phyloP scores from a whole-genome alignment of 208 protist species.

The Trypanosoma avium region DNA sequence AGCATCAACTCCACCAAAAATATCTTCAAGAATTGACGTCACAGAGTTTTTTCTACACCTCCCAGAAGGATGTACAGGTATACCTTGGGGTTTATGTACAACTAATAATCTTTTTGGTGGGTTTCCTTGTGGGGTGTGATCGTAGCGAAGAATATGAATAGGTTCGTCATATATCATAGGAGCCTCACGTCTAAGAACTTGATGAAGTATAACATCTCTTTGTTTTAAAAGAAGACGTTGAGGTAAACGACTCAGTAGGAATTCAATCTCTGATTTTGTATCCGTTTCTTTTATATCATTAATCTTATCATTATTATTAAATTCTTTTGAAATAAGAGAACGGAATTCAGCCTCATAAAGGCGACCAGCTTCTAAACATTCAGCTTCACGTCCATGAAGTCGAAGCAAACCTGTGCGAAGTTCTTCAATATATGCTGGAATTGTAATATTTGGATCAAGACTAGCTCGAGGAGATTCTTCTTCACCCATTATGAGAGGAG shows the following conservation, averaged over 20 bases:
- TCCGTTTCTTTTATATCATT: constrained; percentile 9
- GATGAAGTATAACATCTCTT: constrained; percentile 82
- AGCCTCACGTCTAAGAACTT: constrained; percentile 92
- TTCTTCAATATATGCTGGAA: constrained; percentile 75
- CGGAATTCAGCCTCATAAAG: constrained; percentile 41
- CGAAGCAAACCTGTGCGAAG: constrained; percentile 55
- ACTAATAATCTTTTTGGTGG: constrained; percentile 41
- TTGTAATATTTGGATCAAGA: constrained; percentile 43
- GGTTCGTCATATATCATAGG: constrained; percentile 73
- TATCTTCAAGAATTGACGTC: constrained; percentile 85
- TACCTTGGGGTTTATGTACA: constrained; percentile 66
- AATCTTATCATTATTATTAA: neutral
- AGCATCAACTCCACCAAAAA: constrained; percentile 69
- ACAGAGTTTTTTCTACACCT: constrained; percentile 92
- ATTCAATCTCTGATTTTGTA: constrained; percentile 23
- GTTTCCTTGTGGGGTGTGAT: constrained; percentile 12
- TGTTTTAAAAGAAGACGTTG: constrained; percentile 61
- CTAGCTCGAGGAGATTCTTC: constrained; percentile 16
- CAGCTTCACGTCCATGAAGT: constrained; percentile 67
- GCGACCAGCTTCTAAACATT: constrained; percentile 54
- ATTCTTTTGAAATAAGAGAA: neutral
- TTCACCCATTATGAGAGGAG: constrained; percentile 11
- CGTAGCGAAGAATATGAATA: constrained; percentile 53
- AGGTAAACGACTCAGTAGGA: constrained; percentile 3
- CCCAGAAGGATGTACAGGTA: constrained; percentile 91